These are phyloP conservation scores for Termitomyces sp. DNA, from an alignment of 768 basidiomycete species.

Conservation along the genomic window DNA sequence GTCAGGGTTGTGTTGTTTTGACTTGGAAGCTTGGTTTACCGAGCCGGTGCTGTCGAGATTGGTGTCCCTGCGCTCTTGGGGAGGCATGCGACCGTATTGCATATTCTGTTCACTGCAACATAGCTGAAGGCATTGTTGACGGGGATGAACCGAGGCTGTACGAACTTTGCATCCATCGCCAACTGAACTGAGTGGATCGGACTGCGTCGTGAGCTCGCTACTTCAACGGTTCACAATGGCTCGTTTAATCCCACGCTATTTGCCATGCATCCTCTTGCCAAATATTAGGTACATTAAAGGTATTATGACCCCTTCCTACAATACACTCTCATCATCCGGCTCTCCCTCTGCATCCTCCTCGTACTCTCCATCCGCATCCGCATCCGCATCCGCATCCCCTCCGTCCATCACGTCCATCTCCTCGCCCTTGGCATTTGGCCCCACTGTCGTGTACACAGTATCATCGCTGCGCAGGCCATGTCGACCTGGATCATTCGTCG, in stretches of 20 bases:
- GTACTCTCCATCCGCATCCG: conserved; percentile 30
- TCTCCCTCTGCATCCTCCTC: conserved; percentile 42
- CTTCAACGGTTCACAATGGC: conserved; percentile 22
- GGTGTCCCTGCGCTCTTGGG: conserved; percentile 47
- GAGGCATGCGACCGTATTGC: conserved; percentile 55
- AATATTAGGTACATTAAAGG: conserved; percentile 15
- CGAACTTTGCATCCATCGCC: conserved; percentile 37
- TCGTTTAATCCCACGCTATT: conserved; percentile 24
- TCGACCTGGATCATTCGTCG: neutral
- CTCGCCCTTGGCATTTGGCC: conserved; percentile 6
- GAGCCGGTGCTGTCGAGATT: conserved; percentile 55
- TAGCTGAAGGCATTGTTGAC: conserved; percentile 15
- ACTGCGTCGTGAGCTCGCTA: conserved; percentile 11
- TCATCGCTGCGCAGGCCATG: neutral
- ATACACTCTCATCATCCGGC: conserved; percentile 26
- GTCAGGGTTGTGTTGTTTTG: conserved; percentile 21
- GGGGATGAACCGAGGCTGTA: conserved; percentile 20
- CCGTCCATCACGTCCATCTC: neutral
- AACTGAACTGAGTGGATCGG: conserved; percentile 26
- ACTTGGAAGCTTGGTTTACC: conserved; percentile 33
- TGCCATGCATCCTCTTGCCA: conserved; percentile 17
- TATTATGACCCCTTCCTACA: conserved; percentile 14
- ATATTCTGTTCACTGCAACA: conserved; percentile 48
- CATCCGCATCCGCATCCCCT: conserved; percentile 25
- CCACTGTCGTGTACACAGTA: conserved; percentile 28